A percentile compares a stretch with the other conserved stretches of the same genome.
phyloP scores from a whole-genome alignment of 2,329 filamentous ascomycete genomes.

The Leptographium wingfieldii region DNA sequence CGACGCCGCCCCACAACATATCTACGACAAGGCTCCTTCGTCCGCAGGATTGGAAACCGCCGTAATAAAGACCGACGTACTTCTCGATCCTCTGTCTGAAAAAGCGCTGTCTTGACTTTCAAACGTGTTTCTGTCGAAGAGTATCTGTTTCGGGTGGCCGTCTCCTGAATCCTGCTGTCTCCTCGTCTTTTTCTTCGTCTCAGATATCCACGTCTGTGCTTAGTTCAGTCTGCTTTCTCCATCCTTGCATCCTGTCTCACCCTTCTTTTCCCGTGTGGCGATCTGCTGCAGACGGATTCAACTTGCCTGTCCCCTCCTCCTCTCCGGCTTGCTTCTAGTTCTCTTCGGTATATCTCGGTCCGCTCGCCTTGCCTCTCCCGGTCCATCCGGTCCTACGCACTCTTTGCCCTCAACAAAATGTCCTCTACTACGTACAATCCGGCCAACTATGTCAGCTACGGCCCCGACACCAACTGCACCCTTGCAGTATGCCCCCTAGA shows the following conservation, averaged over 20 bases:
- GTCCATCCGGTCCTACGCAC: not conserved
- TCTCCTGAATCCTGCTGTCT: not conserved
- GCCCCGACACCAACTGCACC: constrained; percentile 36
- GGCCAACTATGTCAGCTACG: constrained; percentile 22
- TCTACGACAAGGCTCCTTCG: not conserved
- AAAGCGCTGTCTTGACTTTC: not conserved
- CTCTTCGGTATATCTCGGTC: not conserved
- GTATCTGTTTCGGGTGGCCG: not conserved
- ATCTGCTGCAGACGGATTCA: not conserved
- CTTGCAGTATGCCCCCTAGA: constrained; percentile 33
- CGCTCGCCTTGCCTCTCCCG: not conserved
- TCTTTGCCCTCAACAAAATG: not conserved
- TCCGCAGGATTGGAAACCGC: not conserved
- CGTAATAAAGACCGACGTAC: not conserved
- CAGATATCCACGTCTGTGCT: not conserved
- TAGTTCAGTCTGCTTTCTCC: not conserved
- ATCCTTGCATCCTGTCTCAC: not conserved
- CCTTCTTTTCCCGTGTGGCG: too few relatives aligned
- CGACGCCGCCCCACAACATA: not conserved
- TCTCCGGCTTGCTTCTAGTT: not conserved
- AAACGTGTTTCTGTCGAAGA: not conserved
- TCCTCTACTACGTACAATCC: constrained; percentile 2
- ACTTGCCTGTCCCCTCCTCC: not conserved
- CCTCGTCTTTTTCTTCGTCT: not conserved
- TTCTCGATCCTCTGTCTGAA: not conserved